Conservation (phyloP, 306 rosid genomes). For the Cicer cuneatum region DNA sequence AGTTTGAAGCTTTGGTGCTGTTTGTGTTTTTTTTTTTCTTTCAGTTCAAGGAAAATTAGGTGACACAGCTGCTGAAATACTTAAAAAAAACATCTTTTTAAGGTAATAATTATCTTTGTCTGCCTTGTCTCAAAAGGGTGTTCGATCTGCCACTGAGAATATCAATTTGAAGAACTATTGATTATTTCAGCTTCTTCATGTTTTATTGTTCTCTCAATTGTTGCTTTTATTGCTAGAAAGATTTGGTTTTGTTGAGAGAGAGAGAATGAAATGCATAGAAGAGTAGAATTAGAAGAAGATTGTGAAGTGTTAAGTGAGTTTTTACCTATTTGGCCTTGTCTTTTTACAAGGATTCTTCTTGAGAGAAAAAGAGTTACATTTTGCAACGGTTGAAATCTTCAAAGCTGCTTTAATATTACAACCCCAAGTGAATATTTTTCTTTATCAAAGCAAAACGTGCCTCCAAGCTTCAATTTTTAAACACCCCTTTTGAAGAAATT, state of each 20-base stretch:
- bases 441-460: conserved; percentile 51
- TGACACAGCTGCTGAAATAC: conserved; percentile 8
- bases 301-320: conserved; percentile 43
- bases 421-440: conserved; percentile 45
- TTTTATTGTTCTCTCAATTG: conserved; percentile 37
- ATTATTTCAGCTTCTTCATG: conserved; percentile 40
- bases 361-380: conserved; percentile 55
- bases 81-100: conserved; percentile 19
- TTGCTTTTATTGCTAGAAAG: conserved; percentile 37
- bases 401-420: conserved; percentile 58
- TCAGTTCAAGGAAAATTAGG: conserved; percentile 11
- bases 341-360: conserved; percentile 52
- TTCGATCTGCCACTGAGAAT: conserved; percentile 54
- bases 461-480: conserved; percentile 42
- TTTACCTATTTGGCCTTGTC: conserved; percentile 44
- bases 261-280: conserved; percentile 49
- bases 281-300: conserved; percentile 49
- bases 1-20: conserved; percentile 44
- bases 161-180: conserved; percentile 41
- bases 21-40: conserved; percentile 35
- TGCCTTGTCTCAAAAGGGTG: conserved; percentile 38
- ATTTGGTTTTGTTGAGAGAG: conserved; percentile 40
- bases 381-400: conserved; percentile 75
- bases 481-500: conserved; percentile 44
- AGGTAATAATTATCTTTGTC: conserved; percentile 57